Conservation (phyloP, 805 yeast species). For the Blastobotrys peoriensis region DNA sequence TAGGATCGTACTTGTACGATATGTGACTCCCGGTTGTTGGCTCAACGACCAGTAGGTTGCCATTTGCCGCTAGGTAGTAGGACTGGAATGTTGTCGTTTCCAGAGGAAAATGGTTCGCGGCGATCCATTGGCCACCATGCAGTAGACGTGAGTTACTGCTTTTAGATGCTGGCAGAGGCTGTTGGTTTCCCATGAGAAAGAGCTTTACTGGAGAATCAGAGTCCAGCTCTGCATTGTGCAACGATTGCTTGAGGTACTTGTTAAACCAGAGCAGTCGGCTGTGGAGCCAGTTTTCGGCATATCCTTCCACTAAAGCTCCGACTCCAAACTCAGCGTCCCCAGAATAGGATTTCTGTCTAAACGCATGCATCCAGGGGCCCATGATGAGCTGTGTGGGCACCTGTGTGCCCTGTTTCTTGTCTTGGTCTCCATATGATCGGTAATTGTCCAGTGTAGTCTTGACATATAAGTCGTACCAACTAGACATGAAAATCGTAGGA, state of each 20-base stretch:
- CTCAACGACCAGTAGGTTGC: neutral
- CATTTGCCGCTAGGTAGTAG: conserved; percentile 1
- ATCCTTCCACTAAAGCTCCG: conserved; percentile 7
- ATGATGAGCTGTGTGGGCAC: conserved; percentile 5
- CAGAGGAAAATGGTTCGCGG: neutral
- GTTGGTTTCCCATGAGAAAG: conserved; percentile 7
- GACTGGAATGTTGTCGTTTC: neutral
- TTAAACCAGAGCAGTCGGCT: conserved; percentile 5
- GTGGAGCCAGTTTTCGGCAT: conserved; percentile 6
- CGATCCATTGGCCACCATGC: conserved; percentile 9
- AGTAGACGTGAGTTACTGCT: conserved; percentile 3
- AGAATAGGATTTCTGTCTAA: conserved; percentile 1
- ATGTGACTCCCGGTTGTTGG: neutral
- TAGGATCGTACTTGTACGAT: conserved; percentile 4
- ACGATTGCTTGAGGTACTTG: conserved; percentile 1
- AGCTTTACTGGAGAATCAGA: conserved; percentile 2
- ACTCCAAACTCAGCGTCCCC: conserved; percentile 8
- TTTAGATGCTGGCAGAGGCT: neutral
- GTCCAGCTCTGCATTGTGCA: neutral
- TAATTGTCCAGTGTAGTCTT: conserved; percentile 7
- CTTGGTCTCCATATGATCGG: neutral
- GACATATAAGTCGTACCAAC: conserved; percentile 10
- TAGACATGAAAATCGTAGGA: conserved; percentile 7
- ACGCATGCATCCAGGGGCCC: conserved; percentile 11
- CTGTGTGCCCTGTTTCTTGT: neutral